These are phyloP conservation scores for Oleoguttula mirabilis DNA, from an alignment of 495 filamentous ascomycete genomes.

Conservation along the genomic window DNA sequence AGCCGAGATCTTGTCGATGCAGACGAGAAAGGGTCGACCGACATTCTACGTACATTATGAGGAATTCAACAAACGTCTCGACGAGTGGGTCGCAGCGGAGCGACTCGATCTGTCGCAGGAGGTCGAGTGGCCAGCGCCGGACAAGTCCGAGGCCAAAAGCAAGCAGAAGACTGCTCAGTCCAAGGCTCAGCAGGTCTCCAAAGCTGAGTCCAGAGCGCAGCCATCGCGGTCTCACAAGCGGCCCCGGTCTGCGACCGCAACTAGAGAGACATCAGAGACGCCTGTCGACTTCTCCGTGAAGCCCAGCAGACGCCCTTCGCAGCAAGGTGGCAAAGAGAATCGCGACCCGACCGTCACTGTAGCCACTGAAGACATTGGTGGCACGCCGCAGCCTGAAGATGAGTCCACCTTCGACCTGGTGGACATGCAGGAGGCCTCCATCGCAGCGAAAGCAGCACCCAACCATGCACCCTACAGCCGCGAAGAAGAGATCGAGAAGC, in stretches of 20 bases:
- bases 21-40: slow-evolving; percentile 67
- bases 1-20: slow-evolving; percentile 86
- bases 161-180: slow-evolving; percentile 33
- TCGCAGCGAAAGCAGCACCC: slow-evolving; percentile 40
- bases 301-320: slow-evolving; percentile 33
- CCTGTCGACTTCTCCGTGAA: slow-evolving; percentile 33
- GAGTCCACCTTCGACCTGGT: slow-evolving; percentile 47
- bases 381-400: slow-evolving; percentile 47
- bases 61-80: slow-evolving; percentile 97
- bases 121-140: slow-evolving; percentile 66
- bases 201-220: slow-evolving; percentile 28
- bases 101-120: slow-evolving; percentile 71
- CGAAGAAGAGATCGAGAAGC: slow-evolving; percentile 90
- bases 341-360: slow-evolving; percentile 41
- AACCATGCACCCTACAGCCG: slow-evolving; percentile 50
- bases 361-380: slow-evolving; percentile 33
- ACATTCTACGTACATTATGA: slow-evolving; percentile 96
- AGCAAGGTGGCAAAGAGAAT: slow-evolving; percentile 56
- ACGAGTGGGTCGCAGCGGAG: slow-evolving; percentile 80
- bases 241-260: slow-evolving; percentile 32
- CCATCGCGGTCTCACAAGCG: slow-evolving; percentile 42
- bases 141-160: slow-evolving; percentile 53
- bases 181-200: slow-evolving; percentile 21
- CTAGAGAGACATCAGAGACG: slow-evolving; percentile 46
- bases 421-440: slow-evolving; percentile 51